Conservation (phyloP, 1,284 basidiomycete genomes). For the Ceratobasidium sp. region DNA sequence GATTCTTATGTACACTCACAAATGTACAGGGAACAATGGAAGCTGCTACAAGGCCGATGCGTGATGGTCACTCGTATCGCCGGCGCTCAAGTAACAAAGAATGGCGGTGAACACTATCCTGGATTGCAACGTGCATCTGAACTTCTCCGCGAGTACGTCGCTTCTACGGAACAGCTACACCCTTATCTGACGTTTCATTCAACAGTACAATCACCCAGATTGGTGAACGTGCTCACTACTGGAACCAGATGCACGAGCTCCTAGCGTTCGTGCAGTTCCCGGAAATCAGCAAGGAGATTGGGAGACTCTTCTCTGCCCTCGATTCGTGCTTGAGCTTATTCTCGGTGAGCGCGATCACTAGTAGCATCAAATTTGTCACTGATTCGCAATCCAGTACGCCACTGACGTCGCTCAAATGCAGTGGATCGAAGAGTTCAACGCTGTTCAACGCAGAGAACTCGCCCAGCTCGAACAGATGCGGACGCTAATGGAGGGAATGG, state of each 20-base stretch:
- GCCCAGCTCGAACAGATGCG: not conserved
- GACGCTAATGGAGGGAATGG: not conserved
- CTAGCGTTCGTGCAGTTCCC: not conserved
- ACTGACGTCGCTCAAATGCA: slow-evolving; percentile 6
- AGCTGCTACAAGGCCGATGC: slow-evolving; percentile 6
- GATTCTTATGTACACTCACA: not conserved
- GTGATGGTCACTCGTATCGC: slow-evolving; percentile 16
- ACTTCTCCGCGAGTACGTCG: not conserved
- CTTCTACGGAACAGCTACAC: not conserved
- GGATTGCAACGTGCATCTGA: not conserved
- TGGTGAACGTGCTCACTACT: not conserved
- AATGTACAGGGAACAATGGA: slow-evolving; percentile 14
- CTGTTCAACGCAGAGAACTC: not conserved
- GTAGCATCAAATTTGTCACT: too few species aligned
- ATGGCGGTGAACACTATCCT: not conserved
- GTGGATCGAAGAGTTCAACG: slow-evolving; percentile 11
- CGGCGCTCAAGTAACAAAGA: not conserved
- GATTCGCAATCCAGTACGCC: too few species aligned
- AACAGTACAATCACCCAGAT: not conserved
- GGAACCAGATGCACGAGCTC: not conserved
- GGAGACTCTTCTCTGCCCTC: not conserved
- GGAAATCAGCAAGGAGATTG: slow-evolving; percentile 3
- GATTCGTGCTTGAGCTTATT: slow-evolving; percentile 1
- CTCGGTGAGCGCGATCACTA: not conserved
- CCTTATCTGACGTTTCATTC: not conserved